Base-by-base conservation (phyloP, 192 early-diverging fungal genomes). In the Entomortierella lignicola region DNA sequence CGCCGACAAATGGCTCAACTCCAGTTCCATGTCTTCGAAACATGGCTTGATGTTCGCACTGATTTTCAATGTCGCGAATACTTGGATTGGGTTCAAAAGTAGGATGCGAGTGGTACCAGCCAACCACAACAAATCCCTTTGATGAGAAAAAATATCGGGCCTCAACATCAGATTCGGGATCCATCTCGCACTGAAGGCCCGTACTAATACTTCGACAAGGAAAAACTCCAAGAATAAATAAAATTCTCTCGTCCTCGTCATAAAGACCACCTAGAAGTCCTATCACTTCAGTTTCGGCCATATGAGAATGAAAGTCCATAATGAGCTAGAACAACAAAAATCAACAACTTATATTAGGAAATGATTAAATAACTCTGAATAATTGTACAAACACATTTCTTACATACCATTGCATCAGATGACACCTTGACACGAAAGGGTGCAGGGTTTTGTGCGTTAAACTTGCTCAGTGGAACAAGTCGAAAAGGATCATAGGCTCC, bases 101-200 rank as follows among this genome's bases (percentile, higher is more conserved):
- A 34, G 97, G 96, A 80, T 98, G 97, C 39, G 95, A 97, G 77
- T 98, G 97, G 85, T 96, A 98, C 97, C 97, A 98, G 55, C 96
- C 96, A 32, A 97, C 95, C 1, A 93, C 92, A 23, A 74, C 74
- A 54, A 87, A 85, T 0, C 88, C 87, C 67, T 84, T 81, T 8
- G 71, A 73, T 0, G 81, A 84, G 80, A 98, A 98, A 21, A 77
- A 86, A 44, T 91, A 87, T 12, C 94, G 86, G 0, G 97, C 96
- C 41, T 90, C 86, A 55, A 96, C 90, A 64, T 98, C 95, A 1
- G 92, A 93, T 15, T 77, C 90, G 26, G 94, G 93, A 68, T 97
- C 96, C 93, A 98, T 96, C 72, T 98, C 97, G 83, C 96, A 98
- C 85, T 91, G 93, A 44, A 94, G 89, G 2, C 92, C 89, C 3